Percentiles rank a stretch among this genome's conserved stretches.
These are phyloP conservation scores for Magnolia changhungtana DNA, from an alignment of 164 flowering plant species.

Conservation along the genomic window DNA sequence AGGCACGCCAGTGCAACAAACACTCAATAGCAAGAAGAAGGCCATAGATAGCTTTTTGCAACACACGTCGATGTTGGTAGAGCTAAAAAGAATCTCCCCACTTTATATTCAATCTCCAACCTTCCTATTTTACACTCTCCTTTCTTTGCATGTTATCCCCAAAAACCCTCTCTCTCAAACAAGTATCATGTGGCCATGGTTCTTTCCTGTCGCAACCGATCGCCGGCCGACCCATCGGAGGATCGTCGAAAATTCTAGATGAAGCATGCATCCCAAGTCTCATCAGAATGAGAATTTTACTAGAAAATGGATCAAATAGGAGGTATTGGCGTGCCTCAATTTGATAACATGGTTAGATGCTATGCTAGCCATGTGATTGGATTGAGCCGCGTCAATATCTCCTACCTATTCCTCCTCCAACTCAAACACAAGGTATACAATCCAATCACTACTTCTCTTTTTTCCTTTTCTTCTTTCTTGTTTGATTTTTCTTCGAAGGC, in stretches of 20 bases:
- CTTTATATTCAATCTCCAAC: background rate
- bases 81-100: background rate
- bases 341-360: constrained; percentile 22
- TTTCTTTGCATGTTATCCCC: background rate
- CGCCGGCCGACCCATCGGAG: background rate
- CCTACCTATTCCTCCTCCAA: constrained; percentile 1
- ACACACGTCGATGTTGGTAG: background rate
- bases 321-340: constrained; percentile 32
- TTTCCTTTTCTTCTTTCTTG: background rate
- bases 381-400: constrained; percentile 41
- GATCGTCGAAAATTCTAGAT: background rate
- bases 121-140: background rate
- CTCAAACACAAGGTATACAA: background rate
- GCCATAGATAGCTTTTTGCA: background rate
- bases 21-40: background rate
- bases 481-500: background rate
- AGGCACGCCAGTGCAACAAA: background rate
- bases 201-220: background rate
- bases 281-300: background rate
- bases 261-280: background rate
- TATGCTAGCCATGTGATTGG: constrained; percentile 31
- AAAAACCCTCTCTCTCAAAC: background rate
- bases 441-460: background rate
- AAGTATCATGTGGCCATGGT: background rate
- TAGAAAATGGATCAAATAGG: background rate